These are phyloP conservation scores for Amanita muscaria DNA, from an alignment of 768 basidiomycete species.

Conservation along the genomic window DNA sequence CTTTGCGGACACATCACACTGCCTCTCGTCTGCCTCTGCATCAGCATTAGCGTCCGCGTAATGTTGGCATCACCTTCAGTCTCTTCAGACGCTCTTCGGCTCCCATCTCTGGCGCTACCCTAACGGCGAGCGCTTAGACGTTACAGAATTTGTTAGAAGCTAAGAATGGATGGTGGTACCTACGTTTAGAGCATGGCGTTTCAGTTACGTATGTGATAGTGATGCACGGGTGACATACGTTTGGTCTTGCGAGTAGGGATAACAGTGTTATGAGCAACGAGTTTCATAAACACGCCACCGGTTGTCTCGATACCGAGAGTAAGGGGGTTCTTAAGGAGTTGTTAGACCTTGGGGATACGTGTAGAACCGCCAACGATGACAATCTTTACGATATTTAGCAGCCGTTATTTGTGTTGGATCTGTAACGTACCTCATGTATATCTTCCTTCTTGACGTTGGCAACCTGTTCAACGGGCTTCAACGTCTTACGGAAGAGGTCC, in stretches of 20 bases:
- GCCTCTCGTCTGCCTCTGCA: too few relatives aligned
- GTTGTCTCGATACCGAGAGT: constrained; percentile 99
- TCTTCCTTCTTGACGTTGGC: constrained; percentile 98
- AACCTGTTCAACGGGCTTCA: constrained; percentile 99
- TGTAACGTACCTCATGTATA: constrained; percentile 63
- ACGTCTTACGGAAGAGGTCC: constrained; percentile 98
- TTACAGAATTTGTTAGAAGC: too few relatives aligned
- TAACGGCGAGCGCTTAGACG: too few relatives aligned
- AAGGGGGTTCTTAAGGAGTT: constrained; percentile 94
- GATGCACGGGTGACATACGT: too few relatives aligned
- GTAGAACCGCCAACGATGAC: constrained; percentile 96
- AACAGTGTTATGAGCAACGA: constrained; percentile 96
- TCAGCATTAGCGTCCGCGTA: too few relatives aligned
- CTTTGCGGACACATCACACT: too few relatives aligned
- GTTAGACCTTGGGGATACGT: constrained; percentile 98
- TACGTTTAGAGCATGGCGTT: too few relatives aligned
- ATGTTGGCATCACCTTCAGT: too few relatives aligned
- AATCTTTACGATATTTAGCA: constrained; percentile 32
- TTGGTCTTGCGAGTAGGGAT: constrained; percentile 97
- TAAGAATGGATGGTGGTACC: too few relatives aligned
- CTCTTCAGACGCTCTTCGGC: too few relatives aligned
- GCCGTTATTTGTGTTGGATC: not conserved
- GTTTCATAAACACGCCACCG: constrained; percentile 95
- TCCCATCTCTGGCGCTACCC: too few relatives aligned
- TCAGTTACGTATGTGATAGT: too few relatives aligned